phyloP scores from a whole-genome alignment of 768 basidiomycete species.

The Cantharellus cinnabarinus region DNA sequence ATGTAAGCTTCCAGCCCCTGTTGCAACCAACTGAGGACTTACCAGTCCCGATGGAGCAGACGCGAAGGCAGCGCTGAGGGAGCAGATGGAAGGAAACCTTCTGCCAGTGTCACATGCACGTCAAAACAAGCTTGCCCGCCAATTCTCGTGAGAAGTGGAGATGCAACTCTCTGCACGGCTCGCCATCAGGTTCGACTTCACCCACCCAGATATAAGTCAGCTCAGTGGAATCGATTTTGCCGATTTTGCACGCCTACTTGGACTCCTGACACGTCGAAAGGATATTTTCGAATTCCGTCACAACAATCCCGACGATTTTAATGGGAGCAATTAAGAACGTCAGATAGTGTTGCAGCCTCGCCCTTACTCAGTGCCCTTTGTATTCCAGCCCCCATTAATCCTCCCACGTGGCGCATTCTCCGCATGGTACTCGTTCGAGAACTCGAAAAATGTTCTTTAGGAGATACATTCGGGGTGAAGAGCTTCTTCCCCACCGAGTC shows the following conservation, averaged over 20 bases:
- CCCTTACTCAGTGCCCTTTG: background rate
- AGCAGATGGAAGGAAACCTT: no score
- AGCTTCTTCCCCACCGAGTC: no score
- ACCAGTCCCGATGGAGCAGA: no score
- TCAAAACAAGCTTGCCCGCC: background rate
- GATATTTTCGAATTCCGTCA: background rate
- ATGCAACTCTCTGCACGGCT: background rate
- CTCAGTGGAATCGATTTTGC: background rate
- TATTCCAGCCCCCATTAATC: background rate
- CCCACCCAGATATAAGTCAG: background rate
- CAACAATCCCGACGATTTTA: background rate
- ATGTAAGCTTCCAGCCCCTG: no score
- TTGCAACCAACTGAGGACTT: no score
- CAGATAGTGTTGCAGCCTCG: background rate
- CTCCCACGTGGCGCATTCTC: background rate
- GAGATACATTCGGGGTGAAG: background rate
- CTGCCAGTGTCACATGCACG: background rate
- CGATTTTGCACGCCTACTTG: background rate
- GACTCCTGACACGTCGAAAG: background rate
- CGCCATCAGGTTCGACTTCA: background rate
- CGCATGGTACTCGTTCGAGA: background rate
- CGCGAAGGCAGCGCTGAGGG: no score
- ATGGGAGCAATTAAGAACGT: background rate
- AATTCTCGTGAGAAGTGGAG: background rate
- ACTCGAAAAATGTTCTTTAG: background rate